Percentiles rank a stretch among this genome's conserved stretches.
Conservation (phyloP, 768 basidiomycete genomes). For the Suillus sp. region DNA sequence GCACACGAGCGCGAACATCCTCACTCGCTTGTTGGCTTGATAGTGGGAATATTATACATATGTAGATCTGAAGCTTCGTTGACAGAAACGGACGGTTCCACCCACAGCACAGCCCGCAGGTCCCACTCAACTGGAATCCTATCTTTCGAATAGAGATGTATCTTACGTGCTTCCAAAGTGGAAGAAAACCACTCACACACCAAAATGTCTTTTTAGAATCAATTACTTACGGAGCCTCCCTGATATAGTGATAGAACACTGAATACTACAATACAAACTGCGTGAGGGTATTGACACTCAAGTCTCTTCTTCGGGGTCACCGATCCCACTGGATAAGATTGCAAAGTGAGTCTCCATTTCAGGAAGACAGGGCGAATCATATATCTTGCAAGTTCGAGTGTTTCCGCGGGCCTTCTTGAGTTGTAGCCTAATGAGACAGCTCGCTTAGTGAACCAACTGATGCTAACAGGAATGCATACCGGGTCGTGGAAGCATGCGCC, state of each 20-base stretch:
- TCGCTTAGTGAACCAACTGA: slow-evolving; percentile 12
- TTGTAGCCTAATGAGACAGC: slow-evolving; percentile 59
- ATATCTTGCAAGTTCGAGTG: slow-evolving; percentile 94
- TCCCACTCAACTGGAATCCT: slow-evolving; percentile 55
- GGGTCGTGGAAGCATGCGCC: slow-evolving; percentile 97
- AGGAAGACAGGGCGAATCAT: slow-evolving; percentile 96
- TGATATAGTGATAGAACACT: slow-evolving; percentile 16
- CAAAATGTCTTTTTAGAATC: slow-evolving; percentile 21
- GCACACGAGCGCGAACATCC: slow-evolving; percentile 81
- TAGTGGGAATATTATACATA: background rate
- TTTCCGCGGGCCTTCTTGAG: slow-evolving; percentile 91
- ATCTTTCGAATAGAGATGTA: slow-evolving; percentile 17
- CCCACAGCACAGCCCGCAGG: slow-evolving; percentile 20
- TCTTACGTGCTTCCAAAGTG: background rate
- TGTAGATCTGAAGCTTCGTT: background rate
- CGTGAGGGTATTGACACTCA: slow-evolving; percentile 31
- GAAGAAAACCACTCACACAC: slow-evolving; percentile 2
- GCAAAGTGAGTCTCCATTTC: slow-evolving; percentile 97
- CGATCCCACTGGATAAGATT: slow-evolving; percentile 88
- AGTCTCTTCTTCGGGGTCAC: slow-evolving; percentile 89
- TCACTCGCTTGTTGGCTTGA: slow-evolving; percentile 82
- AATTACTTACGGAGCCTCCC: slow-evolving; percentile 10
- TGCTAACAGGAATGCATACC: slow-evolving; percentile 47
- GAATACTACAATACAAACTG: slow-evolving; percentile 8
- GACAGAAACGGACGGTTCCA: slow-evolving; percentile 39